Evolutionary conservation across 495 filamentous ascomycete genomes (phyloP).

Genomic region (Hypoxylon subgilvum): DNA sequence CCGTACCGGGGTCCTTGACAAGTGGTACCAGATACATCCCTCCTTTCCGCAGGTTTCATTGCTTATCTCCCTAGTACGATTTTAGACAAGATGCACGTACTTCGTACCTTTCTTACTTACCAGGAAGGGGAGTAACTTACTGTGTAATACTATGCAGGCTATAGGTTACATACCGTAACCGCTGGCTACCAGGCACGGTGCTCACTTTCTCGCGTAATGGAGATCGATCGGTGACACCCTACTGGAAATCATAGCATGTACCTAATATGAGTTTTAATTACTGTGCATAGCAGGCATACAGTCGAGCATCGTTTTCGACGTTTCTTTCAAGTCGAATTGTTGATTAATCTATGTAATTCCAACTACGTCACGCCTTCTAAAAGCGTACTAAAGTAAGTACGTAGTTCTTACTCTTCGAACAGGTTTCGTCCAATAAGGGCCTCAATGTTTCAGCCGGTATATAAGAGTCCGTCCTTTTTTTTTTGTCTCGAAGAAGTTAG

Average conservation of each 20-base stretch:
- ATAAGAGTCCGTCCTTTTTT: too few species aligned
- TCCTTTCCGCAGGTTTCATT: slow-evolving; percentile 11
- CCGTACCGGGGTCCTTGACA: background rate
- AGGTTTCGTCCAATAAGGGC: slow-evolving; percentile 12
- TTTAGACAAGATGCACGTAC: too few species aligned
- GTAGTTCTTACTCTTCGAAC: background rate
- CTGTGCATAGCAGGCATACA: too few species aligned
- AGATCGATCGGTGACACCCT: slow-evolving; percentile 31
- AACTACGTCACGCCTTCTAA: background rate
- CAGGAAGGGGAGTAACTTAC: too few species aligned
- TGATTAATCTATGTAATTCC: background rate
- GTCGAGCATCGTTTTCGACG: background rate
- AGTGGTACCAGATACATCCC: slow-evolving; percentile 1
- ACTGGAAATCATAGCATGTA: background rate
- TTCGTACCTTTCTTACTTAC: too few species aligned
- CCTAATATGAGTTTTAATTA: too few species aligned
- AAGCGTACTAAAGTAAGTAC: background rate
- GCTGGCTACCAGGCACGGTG: background rate
- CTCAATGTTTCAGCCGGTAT: slow-evolving; percentile 14
- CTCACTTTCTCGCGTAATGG: slow-evolving; percentile 15
- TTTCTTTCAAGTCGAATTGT: too few species aligned
- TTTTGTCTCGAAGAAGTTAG: slow-evolving; percentile 12
- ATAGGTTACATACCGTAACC: slow-evolving; percentile 27
- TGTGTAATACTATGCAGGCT: too few species aligned
- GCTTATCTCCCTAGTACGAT: too few species aligned